A percentile compares a stretch with the other conserved stretches of the same genome.
Evolutionary conservation across 768 basidiomycete genomes (phyloP).

Genomic region (Strobilomyces echinocephalus): DNA sequence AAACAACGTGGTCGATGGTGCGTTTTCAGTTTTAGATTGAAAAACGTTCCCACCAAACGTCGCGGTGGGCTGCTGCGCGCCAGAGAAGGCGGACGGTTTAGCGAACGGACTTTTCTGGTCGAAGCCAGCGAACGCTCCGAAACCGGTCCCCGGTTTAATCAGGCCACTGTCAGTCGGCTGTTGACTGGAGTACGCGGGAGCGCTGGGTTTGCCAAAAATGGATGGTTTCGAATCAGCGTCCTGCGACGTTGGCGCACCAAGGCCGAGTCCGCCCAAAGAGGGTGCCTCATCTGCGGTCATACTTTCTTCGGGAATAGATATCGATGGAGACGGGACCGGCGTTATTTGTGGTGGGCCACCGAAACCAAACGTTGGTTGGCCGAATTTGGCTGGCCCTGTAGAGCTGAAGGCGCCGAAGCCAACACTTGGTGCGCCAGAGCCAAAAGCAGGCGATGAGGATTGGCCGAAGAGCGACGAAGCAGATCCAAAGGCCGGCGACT

Average conservation of each 20-base stretch:
- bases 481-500: constrained; percentile 15
- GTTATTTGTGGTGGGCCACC: constrained; percentile 8
- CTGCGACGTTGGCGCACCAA: constrained; percentile 24
- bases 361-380: constrained; percentile 26
- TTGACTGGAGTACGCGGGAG: constrained; percentile 7
- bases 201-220: constrained; percentile 30
- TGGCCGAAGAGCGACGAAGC: constrained; percentile 20
- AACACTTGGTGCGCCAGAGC: constrained; percentile 14
- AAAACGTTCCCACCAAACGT: constrained; percentile 16
- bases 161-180: constrained; percentile 16
- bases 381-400: constrained; percentile 29
- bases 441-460: constrained; percentile 17
- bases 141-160: constrained; percentile 34
- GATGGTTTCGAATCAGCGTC: constrained; percentile 25
- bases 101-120: constrained; percentile 27
- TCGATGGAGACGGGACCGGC: not conserved
- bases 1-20: constrained; percentile 21
- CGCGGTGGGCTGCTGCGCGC: constrained; percentile 7
- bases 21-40: constrained; percentile 10
- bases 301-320: constrained; percentile 23
- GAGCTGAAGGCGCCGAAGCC: constrained; percentile 35
- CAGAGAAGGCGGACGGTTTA: constrained; percentile 20
- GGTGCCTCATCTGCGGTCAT: constrained; percentile 33
- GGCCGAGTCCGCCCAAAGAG: constrained; percentile 29
- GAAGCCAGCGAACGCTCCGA: constrained; percentile 27